phyloP scores from a whole-genome alignment of 2,329 filamentous ascomycete genomes.

The Botrytis byssoidea region DNA sequence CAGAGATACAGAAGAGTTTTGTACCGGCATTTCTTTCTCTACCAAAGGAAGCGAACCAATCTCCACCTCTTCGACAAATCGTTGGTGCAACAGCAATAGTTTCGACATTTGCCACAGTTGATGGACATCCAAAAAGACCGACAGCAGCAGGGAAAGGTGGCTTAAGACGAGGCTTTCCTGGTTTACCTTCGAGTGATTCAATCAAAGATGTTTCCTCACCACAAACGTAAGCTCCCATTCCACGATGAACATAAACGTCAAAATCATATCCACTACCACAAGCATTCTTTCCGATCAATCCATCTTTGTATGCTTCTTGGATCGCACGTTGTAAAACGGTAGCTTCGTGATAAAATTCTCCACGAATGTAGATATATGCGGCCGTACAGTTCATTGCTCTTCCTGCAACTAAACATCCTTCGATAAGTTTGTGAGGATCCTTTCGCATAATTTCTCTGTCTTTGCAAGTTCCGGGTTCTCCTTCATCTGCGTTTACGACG shows the following conservation, averaged over 20 bases:
- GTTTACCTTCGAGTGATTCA: slow-evolving; percentile 97
- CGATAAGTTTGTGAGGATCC: slow-evolving; percentile 97
- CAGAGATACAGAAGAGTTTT: slow-evolving; percentile 97
- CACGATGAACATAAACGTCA: slow-evolving; percentile 93
- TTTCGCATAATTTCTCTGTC: slow-evolving; percentile 99
- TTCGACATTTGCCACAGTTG: slow-evolving; percentile 97
- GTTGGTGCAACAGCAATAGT: slow-evolving; percentile 94
- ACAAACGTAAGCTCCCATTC: slow-evolving; percentile 96
- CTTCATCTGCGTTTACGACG: slow-evolving; percentile 97
- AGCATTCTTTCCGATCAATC: slow-evolving; percentile 96
- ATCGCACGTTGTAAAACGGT: slow-evolving; percentile 91
- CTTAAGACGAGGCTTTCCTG: slow-evolving; percentile 97
- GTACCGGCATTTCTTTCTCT: slow-evolving; percentile 96
- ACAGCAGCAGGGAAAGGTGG: slow-evolving; percentile 97
- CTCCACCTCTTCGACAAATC: slow-evolving; percentile 87
- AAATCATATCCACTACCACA: slow-evolving; percentile 97
- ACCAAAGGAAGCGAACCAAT: slow-evolving; percentile 91
- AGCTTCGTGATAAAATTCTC: slow-evolving; percentile 96
- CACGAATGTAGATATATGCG: slow-evolving; percentile 98
- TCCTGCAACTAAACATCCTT: slow-evolving; percentile 93
- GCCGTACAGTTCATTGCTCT: slow-evolving; percentile 98
- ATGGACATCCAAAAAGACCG: slow-evolving; percentile 96
- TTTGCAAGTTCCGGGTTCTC: slow-evolving; percentile 98
- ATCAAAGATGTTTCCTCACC: slow-evolving; percentile 98
- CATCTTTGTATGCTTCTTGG: slow-evolving; percentile 93